Conservation (phyloP, 2,329 filamentous ascomycete species). For the Paracoccidioides lutzii region DNA sequence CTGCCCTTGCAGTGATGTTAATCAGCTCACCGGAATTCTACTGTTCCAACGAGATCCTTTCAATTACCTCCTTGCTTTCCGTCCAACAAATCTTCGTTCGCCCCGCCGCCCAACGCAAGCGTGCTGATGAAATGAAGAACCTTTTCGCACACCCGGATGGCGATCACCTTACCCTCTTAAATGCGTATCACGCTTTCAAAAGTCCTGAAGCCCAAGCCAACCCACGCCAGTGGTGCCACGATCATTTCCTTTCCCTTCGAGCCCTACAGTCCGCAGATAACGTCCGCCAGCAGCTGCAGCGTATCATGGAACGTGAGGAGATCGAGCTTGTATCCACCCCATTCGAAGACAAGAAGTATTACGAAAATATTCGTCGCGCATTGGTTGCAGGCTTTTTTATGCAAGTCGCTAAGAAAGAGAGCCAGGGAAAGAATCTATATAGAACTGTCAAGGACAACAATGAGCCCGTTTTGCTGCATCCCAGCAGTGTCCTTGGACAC, state of each 20-base stretch:
- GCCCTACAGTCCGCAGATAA: conserved; percentile 88
- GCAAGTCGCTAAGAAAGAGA: conserved; percentile 94
- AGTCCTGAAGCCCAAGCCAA: conserved; percentile 55
- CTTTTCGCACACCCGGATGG: conserved; percentile 87
- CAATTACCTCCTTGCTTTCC: conserved; percentile 82
- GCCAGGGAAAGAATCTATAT: conserved; percentile 69
- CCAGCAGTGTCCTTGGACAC: conserved; percentile 74
- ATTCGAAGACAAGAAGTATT: conserved; percentile 94
- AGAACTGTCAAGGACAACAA: conserved; percentile 84
- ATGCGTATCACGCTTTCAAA: conserved; percentile 97
- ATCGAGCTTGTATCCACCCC: conserved; percentile 77
- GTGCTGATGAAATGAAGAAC: conserved; percentile 93
- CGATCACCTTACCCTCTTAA: conserved; percentile 90
- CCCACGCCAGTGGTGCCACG: conserved; percentile 84
- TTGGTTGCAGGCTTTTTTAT: conserved; percentile 96
- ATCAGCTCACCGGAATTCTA: conserved; percentile 96
- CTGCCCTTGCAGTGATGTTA: conserved; percentile 89
- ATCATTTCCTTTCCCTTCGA: conserved; percentile 85
- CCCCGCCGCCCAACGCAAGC: conserved; percentile 70
- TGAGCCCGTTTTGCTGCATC: conserved; percentile 84
- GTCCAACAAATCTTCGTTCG: conserved; percentile 91
- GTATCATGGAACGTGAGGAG: conserved; percentile 90
- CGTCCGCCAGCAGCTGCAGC: conserved; percentile 78
- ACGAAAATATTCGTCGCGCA: conserved; percentile 88
- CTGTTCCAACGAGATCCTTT: conserved; percentile 96